Base-by-base conservation (phyloP, 495 filamentous ascomycete species). In the Lasiosphaeria hispida region DNA sequence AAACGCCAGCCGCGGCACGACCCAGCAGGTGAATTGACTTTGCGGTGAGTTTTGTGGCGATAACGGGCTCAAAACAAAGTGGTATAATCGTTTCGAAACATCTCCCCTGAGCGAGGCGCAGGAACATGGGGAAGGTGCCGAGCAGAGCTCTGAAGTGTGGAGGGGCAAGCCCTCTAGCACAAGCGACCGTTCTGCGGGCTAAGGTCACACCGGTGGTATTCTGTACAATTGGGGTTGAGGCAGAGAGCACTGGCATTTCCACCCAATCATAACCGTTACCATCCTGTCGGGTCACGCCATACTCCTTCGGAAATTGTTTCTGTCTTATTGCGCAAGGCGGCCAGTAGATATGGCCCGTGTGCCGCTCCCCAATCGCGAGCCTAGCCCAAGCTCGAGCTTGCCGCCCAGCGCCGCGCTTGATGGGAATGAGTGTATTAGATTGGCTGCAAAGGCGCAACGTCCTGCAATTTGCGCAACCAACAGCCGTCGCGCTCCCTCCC, bases 211-310 rank as follows among this genome's bases (percentile, higher is more conserved):
- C n/a, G n/a, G n/a, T n/a, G n/a, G n/a, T n/a, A n/a, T n/a, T n/a
- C n/a, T n/a, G n/a, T n/a, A n/a, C n/a, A n/a, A 39, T 7, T 39
- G 13, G 37, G 37, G 42, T 3, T 8, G n/a, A 18, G n/a, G 19
- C 34, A 15, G n/a, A 19, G 9, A 35, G 10, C 30, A 17, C 17
- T 9, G 9, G 10, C 10, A 19, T 17, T 4, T 10, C 5, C 6
- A 18, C 13, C 56, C 56, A 62, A 59, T 55, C 23, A 35, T 5
- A 15, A 6, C 10, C 30, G n/a, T 37, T 59, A 39, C 60, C 60
- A 54, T 43, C 18, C 42, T 49, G 45, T 58, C 55, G 60, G 60
- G 47, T 40, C 17, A 19, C 50, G 38, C 60, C 55, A 62, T 36
- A 1, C 45, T 33, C 3, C 3, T 50, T 55, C 10, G 14, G 60